Evolutionary conservation across 805 yeast species (phyloP).

Genomic region (Yarrowia phangngaensis): DNA sequence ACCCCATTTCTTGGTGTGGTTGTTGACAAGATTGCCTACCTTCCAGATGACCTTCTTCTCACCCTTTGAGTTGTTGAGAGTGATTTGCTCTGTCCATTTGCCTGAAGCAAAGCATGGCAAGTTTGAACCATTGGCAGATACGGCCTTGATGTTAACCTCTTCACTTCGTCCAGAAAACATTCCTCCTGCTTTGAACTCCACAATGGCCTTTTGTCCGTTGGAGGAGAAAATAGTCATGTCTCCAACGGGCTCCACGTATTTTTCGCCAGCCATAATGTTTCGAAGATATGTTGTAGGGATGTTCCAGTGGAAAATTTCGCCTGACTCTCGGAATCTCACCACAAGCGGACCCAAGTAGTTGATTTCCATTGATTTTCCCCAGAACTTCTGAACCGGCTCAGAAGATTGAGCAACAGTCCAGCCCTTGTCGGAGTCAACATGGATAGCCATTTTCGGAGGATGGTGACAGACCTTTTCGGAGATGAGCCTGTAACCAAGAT

Average conservation of each 20-base stretch:
- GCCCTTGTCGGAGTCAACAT: conserved; percentile 56
- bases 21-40: conserved; percentile 58
- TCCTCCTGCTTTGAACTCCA: conserved; percentile 75
- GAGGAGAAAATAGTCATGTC: conserved; percentile 63
- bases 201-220: conserved; percentile 62
- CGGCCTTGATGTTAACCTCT: conserved; percentile 42
- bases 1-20: conserved; percentile 68
- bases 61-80: conserved; percentile 43
- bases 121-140: conserved; percentile 38
- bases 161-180: conserved; percentile 87
- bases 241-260: conserved; percentile 82
- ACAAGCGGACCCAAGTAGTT: conserved; percentile 66
- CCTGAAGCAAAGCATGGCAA: conserved; percentile 46
- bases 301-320: conserved; percentile 70
- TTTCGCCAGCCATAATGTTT: conserved; percentile 91
- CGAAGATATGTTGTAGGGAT: conserved; percentile 81
- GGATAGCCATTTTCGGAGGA: conserved; percentile 80
- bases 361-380: conserved; percentile 92
- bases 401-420: conserved; percentile 54
- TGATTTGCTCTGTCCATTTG: conserved; percentile 75
- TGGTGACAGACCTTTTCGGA: conserved; percentile 86
- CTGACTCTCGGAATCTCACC: conserved; percentile 48
- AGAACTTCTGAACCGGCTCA: conserved; percentile 70
- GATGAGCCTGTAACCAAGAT: conserved; percentile 65
- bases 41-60: conserved; percentile 55